Conservation (phyloP, 768 basidiomycete species). For the Phallus indusiatus region DNA sequence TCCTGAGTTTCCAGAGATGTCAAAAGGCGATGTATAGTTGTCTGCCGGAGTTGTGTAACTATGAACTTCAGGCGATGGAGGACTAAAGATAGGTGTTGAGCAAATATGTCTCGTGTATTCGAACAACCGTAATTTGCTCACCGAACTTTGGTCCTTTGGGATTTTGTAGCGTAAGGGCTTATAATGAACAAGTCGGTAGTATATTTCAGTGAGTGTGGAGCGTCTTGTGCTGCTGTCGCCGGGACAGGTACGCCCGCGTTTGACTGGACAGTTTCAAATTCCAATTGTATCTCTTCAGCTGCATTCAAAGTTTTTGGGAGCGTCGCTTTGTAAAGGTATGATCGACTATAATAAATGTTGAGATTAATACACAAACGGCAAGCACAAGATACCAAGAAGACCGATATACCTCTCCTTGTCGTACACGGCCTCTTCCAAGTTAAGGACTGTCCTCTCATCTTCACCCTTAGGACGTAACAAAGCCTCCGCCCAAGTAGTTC, state of each 20-base stretch:
- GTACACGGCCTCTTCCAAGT: slow-evolving; percentile 38
- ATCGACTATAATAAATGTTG: slow-evolving; percentile 23
- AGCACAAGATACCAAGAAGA: neutral
- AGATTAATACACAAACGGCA: neutral
- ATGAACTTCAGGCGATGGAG: slow-evolving; percentile 60
- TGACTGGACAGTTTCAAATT: slow-evolving; percentile 69
- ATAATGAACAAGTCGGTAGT: slow-evolving; percentile 67
- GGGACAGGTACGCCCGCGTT: slow-evolving; percentile 77
- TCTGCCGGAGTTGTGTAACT: slow-evolving; percentile 62
- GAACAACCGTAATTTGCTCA: slow-evolving; percentile 33
- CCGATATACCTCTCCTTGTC: slow-evolving; percentile 43
- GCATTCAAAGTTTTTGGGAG: slow-evolving; percentile 51
- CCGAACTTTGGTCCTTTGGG: slow-evolving; percentile 85
- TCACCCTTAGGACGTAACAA: slow-evolving; percentile 59
- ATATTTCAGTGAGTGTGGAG: slow-evolving; percentile 75
- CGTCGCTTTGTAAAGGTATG: slow-evolving; percentile 49
- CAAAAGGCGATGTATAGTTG: no score
- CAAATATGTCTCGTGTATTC: neutral
- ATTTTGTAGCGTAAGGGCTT: slow-evolving; percentile 72
- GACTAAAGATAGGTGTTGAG: slow-evolving; percentile 29
- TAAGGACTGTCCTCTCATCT: slow-evolving; percentile 31
- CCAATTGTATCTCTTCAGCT: slow-evolving; percentile 61
- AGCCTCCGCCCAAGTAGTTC: slow-evolving; percentile 71
- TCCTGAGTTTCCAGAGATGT: no score
- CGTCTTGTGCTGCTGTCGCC: slow-evolving; percentile 57